Conservation (phyloP, 2,329 filamentous ascomycete species). For the Rosellinia necatrix region DNA sequence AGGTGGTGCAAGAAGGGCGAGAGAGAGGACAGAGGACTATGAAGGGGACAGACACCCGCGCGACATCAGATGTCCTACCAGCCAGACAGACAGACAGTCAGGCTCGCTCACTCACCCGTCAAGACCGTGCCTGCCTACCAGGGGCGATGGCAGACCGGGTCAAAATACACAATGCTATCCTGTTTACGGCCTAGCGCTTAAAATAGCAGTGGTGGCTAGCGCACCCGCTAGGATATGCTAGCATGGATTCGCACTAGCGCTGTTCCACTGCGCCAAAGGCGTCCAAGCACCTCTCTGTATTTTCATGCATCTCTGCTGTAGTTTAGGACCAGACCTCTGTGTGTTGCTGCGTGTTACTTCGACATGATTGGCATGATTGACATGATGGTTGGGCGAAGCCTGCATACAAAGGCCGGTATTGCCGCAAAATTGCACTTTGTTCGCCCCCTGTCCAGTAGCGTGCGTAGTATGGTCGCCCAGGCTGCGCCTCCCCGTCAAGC, state of each 20-base stretch:
- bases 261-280: slow-evolving; percentile 3
- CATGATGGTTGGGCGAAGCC: slow-evolving; percentile 1
- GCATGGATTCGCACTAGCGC: slow-evolving; percentile 8
- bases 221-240: slow-evolving; percentile 18
- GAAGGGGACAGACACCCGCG: too few relatives aligned
- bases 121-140: not conserved
- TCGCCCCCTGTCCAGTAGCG: slow-evolving; percentile 22
- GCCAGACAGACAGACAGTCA: too few relatives aligned
- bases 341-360: not conserved
- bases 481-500: not conserved
- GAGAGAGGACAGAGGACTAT: too few relatives aligned
- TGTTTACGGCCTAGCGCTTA: slow-evolving; percentile 8
- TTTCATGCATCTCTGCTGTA: slow-evolving; percentile 4
- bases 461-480: not conserved
- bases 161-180: slow-evolving; percentile 3
- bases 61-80: too few relatives aligned
- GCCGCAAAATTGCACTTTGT: slow-evolving; percentile 29
- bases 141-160: slow-evolving; percentile 3
- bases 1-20: too few relatives aligned
- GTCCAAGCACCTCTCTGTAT: slow-evolving; percentile 18
- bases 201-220: slow-evolving; percentile 1
- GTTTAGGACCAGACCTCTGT: not conserved
- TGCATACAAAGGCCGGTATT: slow-evolving; percentile 25
- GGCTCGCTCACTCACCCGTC: too few relatives aligned
- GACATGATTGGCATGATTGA: slow-evolving; percentile 10